Conservation (phyloP, 2,329 filamentous ascomycete species). For the Penicillium occitanis region DNA sequence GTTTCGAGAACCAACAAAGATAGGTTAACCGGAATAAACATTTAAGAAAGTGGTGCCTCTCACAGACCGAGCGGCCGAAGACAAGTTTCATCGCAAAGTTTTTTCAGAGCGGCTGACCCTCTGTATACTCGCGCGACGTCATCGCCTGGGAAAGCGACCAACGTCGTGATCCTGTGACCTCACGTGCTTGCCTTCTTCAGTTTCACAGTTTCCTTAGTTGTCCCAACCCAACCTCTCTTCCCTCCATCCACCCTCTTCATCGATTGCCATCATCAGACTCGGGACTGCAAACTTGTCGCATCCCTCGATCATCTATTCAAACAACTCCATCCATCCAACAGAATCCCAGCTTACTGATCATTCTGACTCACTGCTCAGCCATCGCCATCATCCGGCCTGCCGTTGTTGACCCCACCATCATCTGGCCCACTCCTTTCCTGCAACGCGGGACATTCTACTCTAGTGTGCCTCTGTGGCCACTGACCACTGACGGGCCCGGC, state of each 20-base stretch:
- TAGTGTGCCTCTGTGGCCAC: neutral
- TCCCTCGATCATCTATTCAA: neutral
- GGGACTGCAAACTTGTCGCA: neutral
- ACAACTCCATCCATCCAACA: neutral
- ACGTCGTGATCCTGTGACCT: constrained; percentile 13
- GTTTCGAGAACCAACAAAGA: neutral
- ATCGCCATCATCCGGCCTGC: neutral
- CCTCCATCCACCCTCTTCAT: neutral
- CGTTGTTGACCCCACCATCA: constrained; percentile 15
- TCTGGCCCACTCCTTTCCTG: constrained; percentile 8
- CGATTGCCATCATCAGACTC: neutral
- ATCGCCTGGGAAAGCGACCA: neutral
- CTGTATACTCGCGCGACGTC: constrained; percentile 10
- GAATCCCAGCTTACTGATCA: neutral
- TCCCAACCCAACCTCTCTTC: neutral
- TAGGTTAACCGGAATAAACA: neutral
- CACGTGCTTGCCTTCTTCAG: constrained; percentile 11
- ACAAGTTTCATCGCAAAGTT: neutral
- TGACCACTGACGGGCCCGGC: neutral
- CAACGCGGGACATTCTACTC: constrained; percentile 6
- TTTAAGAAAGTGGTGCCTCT: neutral
- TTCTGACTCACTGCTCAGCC: constrained; percentile 9
- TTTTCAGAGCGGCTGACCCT: neutral
- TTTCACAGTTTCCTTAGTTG: neutral
- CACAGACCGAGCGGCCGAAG: neutral